These are phyloP conservation scores for Chrysanthemum makinoi DNA, from an alignment of 129 eudicot species.

Conservation along the genomic window DNA sequence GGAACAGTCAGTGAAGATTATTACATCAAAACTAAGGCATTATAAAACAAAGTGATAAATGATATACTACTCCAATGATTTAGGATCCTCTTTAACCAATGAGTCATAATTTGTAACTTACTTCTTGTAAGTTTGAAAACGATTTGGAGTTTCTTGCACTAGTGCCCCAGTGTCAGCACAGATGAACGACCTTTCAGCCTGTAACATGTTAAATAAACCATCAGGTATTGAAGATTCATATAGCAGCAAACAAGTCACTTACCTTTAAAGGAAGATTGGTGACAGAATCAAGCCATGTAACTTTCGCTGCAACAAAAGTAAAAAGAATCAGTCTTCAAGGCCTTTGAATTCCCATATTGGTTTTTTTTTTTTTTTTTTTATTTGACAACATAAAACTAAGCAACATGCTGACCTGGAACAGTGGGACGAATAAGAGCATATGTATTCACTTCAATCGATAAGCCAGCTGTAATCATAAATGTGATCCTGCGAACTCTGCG, in stretches of 20 bases:
- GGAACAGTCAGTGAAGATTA: conserved; percentile 2
- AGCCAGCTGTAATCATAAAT: conserved; percentile 62
- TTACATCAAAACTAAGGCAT: conserved; percentile 11
- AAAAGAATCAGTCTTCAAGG: conserved; percentile 21
- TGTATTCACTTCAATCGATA: conserved; percentile 78
- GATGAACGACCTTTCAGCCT: conserved; percentile 86
- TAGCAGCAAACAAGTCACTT: neutral
- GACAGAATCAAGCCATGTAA: conserved; percentile 95
- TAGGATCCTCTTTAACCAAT: neutral
- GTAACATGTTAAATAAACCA: conserved; percentile 29
- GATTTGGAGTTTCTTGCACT: conserved; percentile 67
- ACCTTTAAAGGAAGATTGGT: conserved; percentile 94
- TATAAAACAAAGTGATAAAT: neutral
- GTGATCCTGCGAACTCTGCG: conserved; percentile 77
- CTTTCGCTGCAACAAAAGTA: conserved; percentile 47
- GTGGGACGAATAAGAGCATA: conserved; percentile 96
- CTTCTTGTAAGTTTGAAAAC: conserved; percentile 79
- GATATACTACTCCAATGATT: neutral
- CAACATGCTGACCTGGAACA: conserved; percentile 60
- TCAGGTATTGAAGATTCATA: neutral
- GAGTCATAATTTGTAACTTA: conserved; percentile 21
- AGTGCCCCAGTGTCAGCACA: conserved; percentile 94
- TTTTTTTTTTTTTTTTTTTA: neutral
- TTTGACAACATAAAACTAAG: neutral
- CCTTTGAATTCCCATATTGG: neutral